Conservation (phyloP, 345 rosid species). For the Barbarea vulgaris region DNA sequence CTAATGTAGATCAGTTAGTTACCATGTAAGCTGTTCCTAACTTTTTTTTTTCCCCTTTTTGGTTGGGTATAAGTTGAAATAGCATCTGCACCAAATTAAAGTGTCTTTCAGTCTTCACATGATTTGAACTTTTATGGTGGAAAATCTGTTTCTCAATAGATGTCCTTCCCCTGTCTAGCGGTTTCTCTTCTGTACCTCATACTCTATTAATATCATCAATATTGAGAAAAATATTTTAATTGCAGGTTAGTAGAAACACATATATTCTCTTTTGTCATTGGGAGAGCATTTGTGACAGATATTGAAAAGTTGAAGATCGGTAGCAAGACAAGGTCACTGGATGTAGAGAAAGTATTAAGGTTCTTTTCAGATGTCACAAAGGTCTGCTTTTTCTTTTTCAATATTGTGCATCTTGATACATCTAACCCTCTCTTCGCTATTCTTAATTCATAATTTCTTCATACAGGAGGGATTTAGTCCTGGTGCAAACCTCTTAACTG, state of each 20-base stretch:
- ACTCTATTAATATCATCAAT: slow-evolving; percentile 35
- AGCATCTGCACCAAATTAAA: slow-evolving; percentile 4
- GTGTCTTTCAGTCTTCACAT: slow-evolving; percentile 18
- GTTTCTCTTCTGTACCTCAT: slow-evolving; percentile 7
- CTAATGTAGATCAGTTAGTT: slow-evolving; percentile 94
- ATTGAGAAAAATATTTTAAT: slow-evolving; percentile 41
- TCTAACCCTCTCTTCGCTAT: slow-evolving; percentile 14
- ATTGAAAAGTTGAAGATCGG: slow-evolving; percentile 94
- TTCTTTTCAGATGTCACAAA: slow-evolving; percentile 84
- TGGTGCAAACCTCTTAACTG: slow-evolving; percentile 90
- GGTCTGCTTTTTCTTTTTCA: slow-evolving; percentile 53
- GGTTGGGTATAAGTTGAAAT: slow-evolving; percentile 16
- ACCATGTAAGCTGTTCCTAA: slow-evolving; percentile 62
- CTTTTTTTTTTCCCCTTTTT: slow-evolving; percentile 8
- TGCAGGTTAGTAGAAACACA: slow-evolving; percentile 99
- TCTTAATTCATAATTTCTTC: slow-evolving; percentile 37
- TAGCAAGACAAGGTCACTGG: slow-evolving; percentile 88
- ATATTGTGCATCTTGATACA: slow-evolving; percentile 17
- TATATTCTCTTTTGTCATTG: slow-evolving; percentile 95
- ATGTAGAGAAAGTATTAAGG: slow-evolving; percentile 60
- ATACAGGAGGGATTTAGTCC: slow-evolving; percentile 85
- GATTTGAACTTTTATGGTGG: neutral
- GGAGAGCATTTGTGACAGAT: slow-evolving; percentile 99
- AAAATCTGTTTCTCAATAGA: slow-evolving; percentile 9
- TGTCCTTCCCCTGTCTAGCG: slow-evolving; percentile 26